These are phyloP conservation scores for Gonium pectorale DNA, from an alignment of 139 green algal genomes.

Conservation along the genomic window DNA sequence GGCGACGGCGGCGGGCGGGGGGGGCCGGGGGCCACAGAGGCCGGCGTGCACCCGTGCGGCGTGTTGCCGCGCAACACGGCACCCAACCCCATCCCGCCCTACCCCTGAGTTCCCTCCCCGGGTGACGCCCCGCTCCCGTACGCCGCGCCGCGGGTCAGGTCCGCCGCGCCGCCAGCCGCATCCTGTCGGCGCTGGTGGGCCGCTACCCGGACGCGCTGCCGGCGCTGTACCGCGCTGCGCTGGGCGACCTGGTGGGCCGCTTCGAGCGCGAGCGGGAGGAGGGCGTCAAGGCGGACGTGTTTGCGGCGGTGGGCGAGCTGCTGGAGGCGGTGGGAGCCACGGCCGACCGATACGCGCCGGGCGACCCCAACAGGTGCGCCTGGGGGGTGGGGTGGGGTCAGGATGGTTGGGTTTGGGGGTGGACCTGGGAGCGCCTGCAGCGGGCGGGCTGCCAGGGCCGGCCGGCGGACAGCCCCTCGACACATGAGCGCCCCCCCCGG, in stretches of 20 bases:
- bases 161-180: constrained; percentile 77
- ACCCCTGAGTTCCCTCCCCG: too few species aligned
- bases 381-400: neutral
- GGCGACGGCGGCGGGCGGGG: too few species aligned
- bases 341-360: constrained; percentile 16
- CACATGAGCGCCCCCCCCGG: too few species aligned
- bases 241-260: constrained; percentile 70
- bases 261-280: constrained; percentile 94
- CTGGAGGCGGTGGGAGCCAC: constrained; percentile 66
- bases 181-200: constrained; percentile 71
- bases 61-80: too few species aligned
- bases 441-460: too few species aligned
- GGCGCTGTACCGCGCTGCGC: constrained; percentile 18
- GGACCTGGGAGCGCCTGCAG: too few species aligned
- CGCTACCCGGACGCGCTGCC: constrained; percentile 76
- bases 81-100: too few species aligned
- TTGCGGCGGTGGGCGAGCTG: constrained; percentile 80
- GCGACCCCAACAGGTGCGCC: constrained; percentile 43
- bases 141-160: neutral
- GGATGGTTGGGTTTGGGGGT: neutral
- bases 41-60: too few species aligned
- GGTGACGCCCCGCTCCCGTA: too few species aligned
- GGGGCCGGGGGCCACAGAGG: too few species aligned
- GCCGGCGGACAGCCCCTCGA: too few species aligned
- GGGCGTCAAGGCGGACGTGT: constrained; percentile 86